phyloP scores from a whole-genome alignment of 345 rosid genomes.

The Brassica napus region DNA sequence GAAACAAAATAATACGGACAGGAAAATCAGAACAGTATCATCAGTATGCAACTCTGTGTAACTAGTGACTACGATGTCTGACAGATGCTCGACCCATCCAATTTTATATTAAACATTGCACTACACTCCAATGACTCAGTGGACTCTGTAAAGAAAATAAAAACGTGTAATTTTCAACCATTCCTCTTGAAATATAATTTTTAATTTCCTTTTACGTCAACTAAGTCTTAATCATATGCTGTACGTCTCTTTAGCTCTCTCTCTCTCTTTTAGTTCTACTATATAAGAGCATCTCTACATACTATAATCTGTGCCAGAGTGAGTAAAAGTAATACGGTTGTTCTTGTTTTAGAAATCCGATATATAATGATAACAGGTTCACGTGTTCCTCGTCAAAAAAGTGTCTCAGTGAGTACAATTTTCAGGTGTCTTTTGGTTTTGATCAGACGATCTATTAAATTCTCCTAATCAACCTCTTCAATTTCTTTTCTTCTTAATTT shows the following conservation, averaged over 20 bases:
- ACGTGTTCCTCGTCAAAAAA: constrained; percentile 30
- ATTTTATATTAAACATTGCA: background rate
- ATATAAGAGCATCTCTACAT: constrained; percentile 14
- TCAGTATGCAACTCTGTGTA: constrained; percentile 2
- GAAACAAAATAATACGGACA: constrained; percentile 19
- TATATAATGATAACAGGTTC: constrained; percentile 20
- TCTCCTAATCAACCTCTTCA: constrained; percentile 8
- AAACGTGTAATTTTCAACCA: background rate
- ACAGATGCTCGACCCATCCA: constrained; percentile 11
- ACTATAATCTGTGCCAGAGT: background rate
- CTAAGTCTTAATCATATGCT: background rate
- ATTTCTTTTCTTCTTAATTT: background rate
- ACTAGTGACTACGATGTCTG: constrained; percentile 20
- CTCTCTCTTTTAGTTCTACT: background rate
- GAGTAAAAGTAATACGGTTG: background rate
- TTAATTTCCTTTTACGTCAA: background rate
- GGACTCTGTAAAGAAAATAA: background rate
- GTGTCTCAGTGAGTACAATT: constrained; percentile 36
- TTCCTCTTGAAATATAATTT: background rate
- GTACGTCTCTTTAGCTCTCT: background rate
- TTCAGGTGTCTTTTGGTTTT: constrained; percentile 39
- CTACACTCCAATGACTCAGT: background rate
- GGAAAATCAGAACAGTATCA: constrained; percentile 11
- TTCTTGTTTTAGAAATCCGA: background rate
- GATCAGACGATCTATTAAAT: constrained; percentile 36